Evolutionary conservation across 2,329 filamentous ascomycete genomes (phyloP).

Genomic region (Coleophoma eucalyptorum): DNA sequence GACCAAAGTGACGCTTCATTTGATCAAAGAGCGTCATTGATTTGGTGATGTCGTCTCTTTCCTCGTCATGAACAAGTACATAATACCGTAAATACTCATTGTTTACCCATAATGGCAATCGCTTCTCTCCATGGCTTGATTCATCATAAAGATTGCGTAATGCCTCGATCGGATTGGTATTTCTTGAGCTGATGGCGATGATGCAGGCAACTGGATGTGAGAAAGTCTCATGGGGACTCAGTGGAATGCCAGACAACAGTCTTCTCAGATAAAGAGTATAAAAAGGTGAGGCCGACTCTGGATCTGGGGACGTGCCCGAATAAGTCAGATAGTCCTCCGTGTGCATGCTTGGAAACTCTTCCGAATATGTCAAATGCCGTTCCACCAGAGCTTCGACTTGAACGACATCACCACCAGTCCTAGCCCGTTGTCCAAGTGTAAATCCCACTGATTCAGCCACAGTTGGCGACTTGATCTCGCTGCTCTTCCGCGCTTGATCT

Average conservation of each 20-base stretch:
- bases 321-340: conserved; percentile 32
- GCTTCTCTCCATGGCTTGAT: conserved; percentile 72
- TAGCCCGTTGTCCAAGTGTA: conserved; percentile 13
- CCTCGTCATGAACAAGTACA: conserved; percentile 93
- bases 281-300: conserved; percentile 63
- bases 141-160: conserved; percentile 79
- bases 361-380: conserved; percentile 72
- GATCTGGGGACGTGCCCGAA: conserved; percentile 24
- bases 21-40: conserved; percentile 92
- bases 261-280: conserved; percentile 83
- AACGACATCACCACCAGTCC: conserved; percentile 47
- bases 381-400: conserved; percentile 80
- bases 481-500: conserved; percentile 34
- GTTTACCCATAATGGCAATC: conserved; percentile 81
- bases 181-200: conserved; percentile 91
- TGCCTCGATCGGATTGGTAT: conserved; percentile 79
- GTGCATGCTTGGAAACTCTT: conserved; percentile 37
- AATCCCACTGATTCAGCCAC: conserved; percentile 8
- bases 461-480: conserved; percentile 15
- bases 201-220: conserved; percentile 91
- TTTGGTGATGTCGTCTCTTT: conserved; percentile 85
- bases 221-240: conserved; percentile 88
- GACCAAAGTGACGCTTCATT: conserved; percentile 97
- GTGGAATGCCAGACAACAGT: conserved; percentile 72
- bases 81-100: conserved; percentile 94